Percentiles rank a stretch among this genome's conserved stretches.
phyloP scores from a whole-genome alignment of 73 alveolate species.

The Paramecium bursaria region DNA sequence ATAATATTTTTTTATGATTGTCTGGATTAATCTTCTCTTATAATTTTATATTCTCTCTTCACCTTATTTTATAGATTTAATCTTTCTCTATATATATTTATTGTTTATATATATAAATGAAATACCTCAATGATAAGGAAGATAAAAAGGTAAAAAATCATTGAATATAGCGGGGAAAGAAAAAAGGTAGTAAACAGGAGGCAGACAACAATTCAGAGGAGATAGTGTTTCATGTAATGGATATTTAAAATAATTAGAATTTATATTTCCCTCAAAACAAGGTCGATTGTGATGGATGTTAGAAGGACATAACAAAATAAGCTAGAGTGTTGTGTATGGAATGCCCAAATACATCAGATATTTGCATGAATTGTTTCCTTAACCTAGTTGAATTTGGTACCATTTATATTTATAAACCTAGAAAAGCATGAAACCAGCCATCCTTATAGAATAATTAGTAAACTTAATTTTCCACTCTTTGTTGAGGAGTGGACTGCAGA shows the following conservation, averaged over 20 bases:
- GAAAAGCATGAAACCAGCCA: slow-evolving; percentile 48
- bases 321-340: slow-evolving; percentile 65
- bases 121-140: slow-evolving; percentile 56
- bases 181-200: slow-evolving; percentile 40
- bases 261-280: slow-evolving; percentile 64
- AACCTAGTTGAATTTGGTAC: slow-evolving; percentile 60
- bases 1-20: too few relatives aligned
- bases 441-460: slow-evolving; percentile 81
- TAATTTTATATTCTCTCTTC: too few relatives aligned
- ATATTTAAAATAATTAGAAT: slow-evolving; percentile 27
- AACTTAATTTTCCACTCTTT: slow-evolving; percentile 92
- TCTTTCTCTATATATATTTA: too few relatives aligned
- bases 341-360: slow-evolving; percentile 58
- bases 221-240: slow-evolving; percentile 45
- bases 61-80: too few relatives aligned
- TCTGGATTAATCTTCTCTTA: too few relatives aligned
- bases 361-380: slow-evolving; percentile 69
- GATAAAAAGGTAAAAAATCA: slow-evolving; percentile 47
- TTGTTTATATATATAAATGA: too few relatives aligned
- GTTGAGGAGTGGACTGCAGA: slow-evolving; percentile 93
- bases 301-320: slow-evolving; percentile 67
- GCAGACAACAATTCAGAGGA: slow-evolving; percentile 31
- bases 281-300: slow-evolving; percentile 69
- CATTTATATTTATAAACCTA: background rate
- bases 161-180: slow-evolving; percentile 29